Percentiles rank a stretch among this genome's conserved stretches.
Evolutionary conservation across 805 yeast species (phyloP).

Genomic region (Starmera dryadoides): DNA sequence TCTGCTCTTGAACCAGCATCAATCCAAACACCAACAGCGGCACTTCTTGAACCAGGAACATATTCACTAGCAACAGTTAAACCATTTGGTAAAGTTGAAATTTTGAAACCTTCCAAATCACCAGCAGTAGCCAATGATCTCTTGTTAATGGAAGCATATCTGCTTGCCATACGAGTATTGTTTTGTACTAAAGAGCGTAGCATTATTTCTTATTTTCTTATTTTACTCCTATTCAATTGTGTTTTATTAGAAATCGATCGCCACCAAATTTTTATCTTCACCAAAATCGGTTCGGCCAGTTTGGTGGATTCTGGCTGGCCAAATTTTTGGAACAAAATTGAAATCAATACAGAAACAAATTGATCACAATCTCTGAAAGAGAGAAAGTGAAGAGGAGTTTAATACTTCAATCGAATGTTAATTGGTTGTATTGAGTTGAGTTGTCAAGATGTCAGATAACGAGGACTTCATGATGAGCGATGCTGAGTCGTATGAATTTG

Average conservation of each 20-base stretch:
- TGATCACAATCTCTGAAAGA: too few species aligned
- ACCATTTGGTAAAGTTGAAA: conserved; percentile 82
- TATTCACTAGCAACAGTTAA: conserved; percentile 88
- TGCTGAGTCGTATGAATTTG: conserved; percentile 21
- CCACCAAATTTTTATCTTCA: too few species aligned
- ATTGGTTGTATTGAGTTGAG: too few species aligned
- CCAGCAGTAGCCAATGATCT: neutral
- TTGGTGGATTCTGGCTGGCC: neutral
- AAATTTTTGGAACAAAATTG: neutral
- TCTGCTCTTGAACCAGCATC: conserved; percentile 99
- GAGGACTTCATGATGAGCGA: conserved; percentile 24
- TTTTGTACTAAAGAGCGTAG: too few species aligned
- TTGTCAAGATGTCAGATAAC: conserved; percentile 16
- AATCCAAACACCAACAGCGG: conserved; percentile 97
- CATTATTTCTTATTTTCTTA: too few species aligned
- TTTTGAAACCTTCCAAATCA: conserved; percentile 40
- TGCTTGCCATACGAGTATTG: too few species aligned
- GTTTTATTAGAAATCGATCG: too few species aligned
- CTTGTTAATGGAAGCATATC: neutral
- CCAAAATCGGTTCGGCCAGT: too few species aligned
- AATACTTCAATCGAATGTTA: too few species aligned
- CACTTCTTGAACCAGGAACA: conserved; percentile 83
- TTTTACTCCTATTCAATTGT: too few species aligned
- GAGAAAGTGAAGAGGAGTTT: too few species aligned
- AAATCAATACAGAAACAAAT: too few species aligned